Percentiles rank a stretch among this genome's conserved stretches.
Evolutionary conservation across 75 land plant species (phyloP).

Genomic region (Larix kaempferi): DNA sequence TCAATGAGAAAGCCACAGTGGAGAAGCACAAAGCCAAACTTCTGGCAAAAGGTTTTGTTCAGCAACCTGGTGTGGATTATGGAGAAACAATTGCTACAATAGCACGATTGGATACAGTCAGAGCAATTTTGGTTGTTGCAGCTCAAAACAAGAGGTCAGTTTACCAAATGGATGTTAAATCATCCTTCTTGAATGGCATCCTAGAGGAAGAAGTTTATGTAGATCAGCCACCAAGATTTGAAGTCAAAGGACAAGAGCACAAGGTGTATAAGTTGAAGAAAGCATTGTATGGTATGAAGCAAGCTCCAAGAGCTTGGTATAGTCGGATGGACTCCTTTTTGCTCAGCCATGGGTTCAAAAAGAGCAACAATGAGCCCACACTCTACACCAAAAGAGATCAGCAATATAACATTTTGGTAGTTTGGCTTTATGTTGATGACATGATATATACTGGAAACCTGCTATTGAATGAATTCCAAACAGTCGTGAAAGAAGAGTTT

Average conservation of each 20-base stretch:
- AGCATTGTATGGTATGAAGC: not conserved
- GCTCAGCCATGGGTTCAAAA: not conserved
- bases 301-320: constrained; percentile 19
- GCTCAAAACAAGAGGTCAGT: not conserved
- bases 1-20: constrained; percentile 7
- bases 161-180: constrained; percentile 15
- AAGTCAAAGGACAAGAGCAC: not conserved
- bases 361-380: not conserved
- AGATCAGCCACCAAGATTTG: constrained; percentile 5
- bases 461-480: not conserved
- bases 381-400: not conserved
- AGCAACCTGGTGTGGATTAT: constrained; percentile 11
- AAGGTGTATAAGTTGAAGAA: not conserved
- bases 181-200: not conserved
- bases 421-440: constrained; percentile 20
- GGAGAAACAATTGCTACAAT: constrained; percentile 1
- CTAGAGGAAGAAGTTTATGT: constrained; percentile 7
- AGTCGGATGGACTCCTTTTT: constrained; percentile 1
- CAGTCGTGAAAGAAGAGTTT: not conserved
- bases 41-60: constrained; percentile 15
- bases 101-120: not conserved
- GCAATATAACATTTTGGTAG: not conserved
- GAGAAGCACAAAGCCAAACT: constrained; percentile 8
- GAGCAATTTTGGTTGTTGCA: not conserved
- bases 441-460: not conserved